Conservation (phyloP, 805 yeast species). For the Barnettozyma botsteinii region DNA sequence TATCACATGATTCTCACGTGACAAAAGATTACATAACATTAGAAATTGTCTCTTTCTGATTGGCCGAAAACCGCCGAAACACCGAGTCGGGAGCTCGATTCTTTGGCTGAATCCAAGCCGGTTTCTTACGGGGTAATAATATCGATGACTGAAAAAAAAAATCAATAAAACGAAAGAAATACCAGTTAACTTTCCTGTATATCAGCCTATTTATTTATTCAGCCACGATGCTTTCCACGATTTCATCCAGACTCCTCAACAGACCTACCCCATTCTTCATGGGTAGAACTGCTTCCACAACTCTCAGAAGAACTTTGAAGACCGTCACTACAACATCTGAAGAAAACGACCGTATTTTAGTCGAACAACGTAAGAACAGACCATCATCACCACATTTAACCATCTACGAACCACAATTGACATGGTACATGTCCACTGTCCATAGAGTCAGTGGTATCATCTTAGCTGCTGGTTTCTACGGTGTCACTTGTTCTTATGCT, state of each 20-base stretch:
- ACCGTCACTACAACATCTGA: slow-evolving; percentile 51
- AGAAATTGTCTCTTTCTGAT: slow-evolving; percentile 4
- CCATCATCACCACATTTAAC: slow-evolving; percentile 88
- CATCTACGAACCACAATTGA: slow-evolving; percentile 87
- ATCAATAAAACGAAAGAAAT: background rate
- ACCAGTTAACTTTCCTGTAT: too few relatives aligned
- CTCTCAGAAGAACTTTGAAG: slow-evolving; percentile 16
- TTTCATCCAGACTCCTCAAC: slow-evolving; percentile 7
- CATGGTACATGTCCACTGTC: slow-evolving; percentile 71
- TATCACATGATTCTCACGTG: background rate
- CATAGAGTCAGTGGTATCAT: slow-evolving; percentile 89
- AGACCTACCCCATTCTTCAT: slow-evolving; percentile 10
- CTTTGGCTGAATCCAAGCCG: slow-evolving; percentile 1
- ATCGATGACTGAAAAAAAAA: background rate
- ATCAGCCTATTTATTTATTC: too few relatives aligned
- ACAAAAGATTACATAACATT: background rate
- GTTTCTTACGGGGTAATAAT: slow-evolving; percentile 4
- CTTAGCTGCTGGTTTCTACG: slow-evolving; percentile 75
- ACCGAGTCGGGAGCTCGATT: slow-evolving; percentile 7
- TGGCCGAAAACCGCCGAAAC: background rate
- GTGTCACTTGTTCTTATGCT: slow-evolving; percentile 69
- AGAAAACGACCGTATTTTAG: slow-evolving; percentile 63
- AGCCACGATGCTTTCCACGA: slow-evolving; percentile 7
- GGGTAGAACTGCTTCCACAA: slow-evolving; percentile 7
- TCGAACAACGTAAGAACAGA: slow-evolving; percentile 79